A percentile compares a stretch with the other conserved stretches of the same genome.
phyloP scores from a whole-genome alignment of 2,329 filamentous ascomycete species.

The Nothophaeocryptopus gaeumannii region DNA sequence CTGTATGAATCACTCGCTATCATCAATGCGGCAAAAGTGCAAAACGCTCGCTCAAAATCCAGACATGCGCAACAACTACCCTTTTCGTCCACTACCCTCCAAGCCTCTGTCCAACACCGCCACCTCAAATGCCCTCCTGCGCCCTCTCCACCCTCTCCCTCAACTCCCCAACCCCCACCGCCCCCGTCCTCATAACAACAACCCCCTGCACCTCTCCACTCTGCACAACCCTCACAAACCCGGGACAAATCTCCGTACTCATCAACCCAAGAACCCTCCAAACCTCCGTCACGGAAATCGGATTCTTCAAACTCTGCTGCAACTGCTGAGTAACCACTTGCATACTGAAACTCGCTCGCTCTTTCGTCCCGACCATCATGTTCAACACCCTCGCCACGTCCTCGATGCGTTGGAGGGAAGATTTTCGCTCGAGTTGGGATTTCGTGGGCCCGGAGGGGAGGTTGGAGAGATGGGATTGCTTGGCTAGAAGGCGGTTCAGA shows the following conservation, averaged over 20 bases:
- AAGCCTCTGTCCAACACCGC: too few relatives aligned
- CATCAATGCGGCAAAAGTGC: too few relatives aligned
- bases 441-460: constrained; percentile 36
- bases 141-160: constrained; percentile 28
- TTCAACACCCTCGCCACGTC: constrained; percentile 46
- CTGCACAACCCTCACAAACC: constrained; percentile 41
- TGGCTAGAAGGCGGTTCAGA: constrained; percentile 52
- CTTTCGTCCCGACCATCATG: constrained; percentile 38
- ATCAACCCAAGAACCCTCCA: constrained; percentile 44
- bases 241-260: constrained; percentile 43
- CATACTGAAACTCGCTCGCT: constrained; percentile 46
- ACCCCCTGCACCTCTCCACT: constrained; percentile 44
- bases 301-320: constrained; percentile 46
- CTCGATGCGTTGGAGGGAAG: constrained; percentile 48
- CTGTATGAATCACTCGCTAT: too few relatives aligned
- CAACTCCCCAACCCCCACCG: constrained; percentile 27
- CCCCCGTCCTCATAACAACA: constrained; percentile 37
- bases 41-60: too few relatives aligned
- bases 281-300: constrained; percentile 46
- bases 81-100: too few relatives aligned
- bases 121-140: not conserved
- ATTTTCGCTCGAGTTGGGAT: constrained; percentile 44
- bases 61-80: too few relatives aligned
- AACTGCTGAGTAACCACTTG: constrained; percentile 42
- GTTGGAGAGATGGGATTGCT: constrained; percentile 39